Base-by-base conservation (phyloP, 164 flowering plant genomes). In the Echeveria elegans region DNA sequence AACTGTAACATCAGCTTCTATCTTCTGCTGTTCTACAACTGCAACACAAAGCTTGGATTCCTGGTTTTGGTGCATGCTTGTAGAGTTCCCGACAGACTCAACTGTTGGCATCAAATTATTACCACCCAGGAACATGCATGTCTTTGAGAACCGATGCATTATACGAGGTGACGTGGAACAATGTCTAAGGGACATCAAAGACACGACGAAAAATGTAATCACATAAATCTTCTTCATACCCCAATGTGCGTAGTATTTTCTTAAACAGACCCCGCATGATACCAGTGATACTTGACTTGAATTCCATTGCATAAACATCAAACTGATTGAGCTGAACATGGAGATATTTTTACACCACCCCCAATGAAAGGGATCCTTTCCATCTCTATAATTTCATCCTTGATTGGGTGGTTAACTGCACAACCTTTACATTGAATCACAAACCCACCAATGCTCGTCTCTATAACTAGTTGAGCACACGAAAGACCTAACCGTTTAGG, bases 391-490 rank as follows among this genome's bases (percentile, higher is more conserved):
- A n/a, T n/a, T n/a, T n/a, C n/a, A n/a, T n/a, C n/a, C n/a, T n/a
- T n/a, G n/a, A n/a, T n/a, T n/a, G n/a, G 89, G 30, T 89, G 84
- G 70, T 86, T 87, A 40, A 83, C 60, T 34, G 81, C 84, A 66
- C 72, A 72, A 19, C 98, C 98, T 74, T 77, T 82, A 10, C 85
- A 88, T 67, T 77, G 78, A 63, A 94, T 72, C 69, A 94, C 32
- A 69, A 86, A 88, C 32, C 94, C 97, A 65, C 97, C 97, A 32
- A 72, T 77, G 70, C 82, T 90, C 48, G 97, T 88, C 75, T 89
- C 94, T 77, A 93, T 72, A 58, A 90, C 74, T 52, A 88, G 65
- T 29, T 84, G 83, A 72, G 87, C 82, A 24, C 86, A 81, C 19
- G 90, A 84, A 68, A 72, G 67, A 64, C 94, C 98, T 81, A 83